These are phyloP conservation scores for Leishmania major DNA, from an alignment of 208 protist genomes.

Conservation along the genomic window DNA sequence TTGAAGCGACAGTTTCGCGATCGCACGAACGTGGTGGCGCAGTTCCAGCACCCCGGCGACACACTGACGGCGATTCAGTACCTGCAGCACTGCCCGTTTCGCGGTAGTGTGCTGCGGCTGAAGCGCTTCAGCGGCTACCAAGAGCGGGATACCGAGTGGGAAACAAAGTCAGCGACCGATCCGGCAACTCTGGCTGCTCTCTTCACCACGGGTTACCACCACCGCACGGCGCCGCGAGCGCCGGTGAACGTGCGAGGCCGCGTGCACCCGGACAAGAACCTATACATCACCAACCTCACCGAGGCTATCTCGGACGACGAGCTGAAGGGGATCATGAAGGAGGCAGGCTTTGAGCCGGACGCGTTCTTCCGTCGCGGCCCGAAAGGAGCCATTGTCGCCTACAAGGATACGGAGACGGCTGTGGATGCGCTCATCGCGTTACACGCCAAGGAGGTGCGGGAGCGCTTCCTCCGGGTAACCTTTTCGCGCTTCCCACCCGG, in stretches of 20 bases:
- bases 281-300: conserved; percentile 82
- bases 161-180: conserved; percentile 74
- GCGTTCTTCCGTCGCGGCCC: conserved; percentile 67
- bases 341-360: conserved; percentile 39
- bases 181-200: conserved; percentile 57
- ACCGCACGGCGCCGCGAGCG: conserved; percentile 70
- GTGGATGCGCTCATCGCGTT: conserved; percentile 75
- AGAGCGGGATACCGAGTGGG: conserved; percentile 76
- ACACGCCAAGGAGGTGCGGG: conserved; percentile 66
- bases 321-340: conserved; percentile 54
- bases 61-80: conserved; percentile 68
- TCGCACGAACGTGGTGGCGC: conserved; percentile 72
- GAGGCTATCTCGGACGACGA: conserved; percentile 70
- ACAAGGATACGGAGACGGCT: conserved; percentile 60
- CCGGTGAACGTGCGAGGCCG: conserved; percentile 74
- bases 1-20: conserved; percentile 81
- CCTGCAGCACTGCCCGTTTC: conserved; percentile 78
- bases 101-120: conserved; percentile 54
- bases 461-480: conserved; percentile 75
- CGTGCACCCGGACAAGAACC: conserved; percentile 66
- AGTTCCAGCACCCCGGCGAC: conserved; percentile 80
- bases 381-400: conserved; percentile 59
- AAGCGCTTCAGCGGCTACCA: conserved; percentile 81
- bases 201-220: conserved; percentile 79
- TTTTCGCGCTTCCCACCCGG: conserved; percentile 85